A percentile compares a stretch with the other conserved stretches of the same genome.
These are phyloP conservation scores for Talaromyces funiculosus DNA, from an alignment of 2,329 filamentous ascomycete species.

Conservation along the genomic window DNA sequence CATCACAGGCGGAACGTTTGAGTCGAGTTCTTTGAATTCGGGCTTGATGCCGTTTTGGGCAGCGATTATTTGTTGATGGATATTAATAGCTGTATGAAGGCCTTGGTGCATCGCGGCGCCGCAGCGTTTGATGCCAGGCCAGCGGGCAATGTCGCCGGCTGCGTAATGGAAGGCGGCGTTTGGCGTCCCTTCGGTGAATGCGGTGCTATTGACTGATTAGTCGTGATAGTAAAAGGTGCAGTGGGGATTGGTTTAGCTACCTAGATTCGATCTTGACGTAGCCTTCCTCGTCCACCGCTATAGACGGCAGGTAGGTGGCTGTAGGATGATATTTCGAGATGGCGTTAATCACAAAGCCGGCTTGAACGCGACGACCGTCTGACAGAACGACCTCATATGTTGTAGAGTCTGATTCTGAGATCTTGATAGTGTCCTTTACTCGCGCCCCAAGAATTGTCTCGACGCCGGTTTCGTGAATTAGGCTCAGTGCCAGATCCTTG, in stretches of 20 bases:
- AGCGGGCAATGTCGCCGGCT: constrained; percentile 62
- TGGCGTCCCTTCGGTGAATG: constrained; percentile 50
- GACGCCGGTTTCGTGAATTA: constrained; percentile 59
- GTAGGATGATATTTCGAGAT: constrained; percentile 60
- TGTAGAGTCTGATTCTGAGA: constrained; percentile 20
- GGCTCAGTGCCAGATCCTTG: constrained; percentile 55
- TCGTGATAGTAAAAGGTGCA: no score
- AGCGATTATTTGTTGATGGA: constrained; percentile 50
- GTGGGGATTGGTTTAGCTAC: constrained; percentile 25
- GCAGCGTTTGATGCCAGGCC: constrained; percentile 75
- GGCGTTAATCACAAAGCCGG: constrained; percentile 64
- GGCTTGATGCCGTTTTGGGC: constrained; percentile 37
- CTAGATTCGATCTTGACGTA: constrained; percentile 58
- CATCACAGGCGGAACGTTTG: constrained; percentile 59
- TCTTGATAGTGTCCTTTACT: constrained; percentile 37
- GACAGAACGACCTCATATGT: constrained; percentile 50
- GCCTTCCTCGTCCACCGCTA: constrained; percentile 57
- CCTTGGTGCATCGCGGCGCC: constrained; percentile 72
- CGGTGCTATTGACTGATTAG: constrained; percentile 29
- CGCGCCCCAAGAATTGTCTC: constrained; percentile 59
- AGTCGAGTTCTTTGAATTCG: constrained; percentile 44
- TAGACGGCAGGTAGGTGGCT: constrained; percentile 56
- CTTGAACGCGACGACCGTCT: constrained; percentile 54
- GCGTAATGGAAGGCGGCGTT: constrained; percentile 61
- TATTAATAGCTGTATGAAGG: constrained; percentile 59